phyloP scores from a whole-genome alignment of 495 filamentous ascomycete genomes.

The Halenospora varia region DNA sequence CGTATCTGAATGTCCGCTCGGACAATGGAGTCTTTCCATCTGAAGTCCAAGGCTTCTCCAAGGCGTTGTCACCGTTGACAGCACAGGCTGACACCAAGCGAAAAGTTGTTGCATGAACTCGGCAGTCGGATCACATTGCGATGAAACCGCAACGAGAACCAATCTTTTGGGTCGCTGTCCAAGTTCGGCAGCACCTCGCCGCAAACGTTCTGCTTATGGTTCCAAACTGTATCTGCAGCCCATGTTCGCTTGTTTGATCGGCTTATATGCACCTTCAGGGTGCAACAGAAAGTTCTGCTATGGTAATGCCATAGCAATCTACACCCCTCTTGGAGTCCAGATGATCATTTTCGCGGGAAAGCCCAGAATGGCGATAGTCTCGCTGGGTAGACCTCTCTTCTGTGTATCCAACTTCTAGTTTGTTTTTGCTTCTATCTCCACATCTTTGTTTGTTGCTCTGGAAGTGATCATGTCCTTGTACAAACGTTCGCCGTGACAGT shows the following conservation, averaged over 20 bases:
- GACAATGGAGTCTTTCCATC: conserved; percentile 1
- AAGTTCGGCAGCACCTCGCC: neutral
- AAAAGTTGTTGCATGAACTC: neutral
- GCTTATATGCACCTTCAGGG: conserved; percentile 6
- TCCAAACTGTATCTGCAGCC: neutral
- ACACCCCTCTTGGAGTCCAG: neutral
- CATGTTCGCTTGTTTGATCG: conserved; percentile 16
- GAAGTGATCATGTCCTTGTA: conserved; percentile 19
- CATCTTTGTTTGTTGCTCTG: conserved; percentile 11
- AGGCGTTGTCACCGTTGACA: neutral
- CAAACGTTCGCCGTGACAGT: conserved; percentile 1
- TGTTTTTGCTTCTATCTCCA: neutral
- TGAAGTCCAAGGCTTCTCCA: neutral
- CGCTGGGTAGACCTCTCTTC: neutral
- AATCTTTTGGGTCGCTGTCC: neutral
- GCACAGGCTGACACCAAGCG: neutral
- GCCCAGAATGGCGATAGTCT: neutral
- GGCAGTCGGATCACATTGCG: neutral
- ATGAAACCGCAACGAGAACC: neutral
- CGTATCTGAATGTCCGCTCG: neutral
- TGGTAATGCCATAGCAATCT: conserved; percentile 15
- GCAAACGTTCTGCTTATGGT: neutral
- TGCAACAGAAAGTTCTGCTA: conserved; percentile 9
- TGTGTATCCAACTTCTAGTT: neutral
- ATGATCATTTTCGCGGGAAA: neutral